Conservation (phyloP, 1,284 basidiomycete species). For the Austroboletus niveus region DNA sequence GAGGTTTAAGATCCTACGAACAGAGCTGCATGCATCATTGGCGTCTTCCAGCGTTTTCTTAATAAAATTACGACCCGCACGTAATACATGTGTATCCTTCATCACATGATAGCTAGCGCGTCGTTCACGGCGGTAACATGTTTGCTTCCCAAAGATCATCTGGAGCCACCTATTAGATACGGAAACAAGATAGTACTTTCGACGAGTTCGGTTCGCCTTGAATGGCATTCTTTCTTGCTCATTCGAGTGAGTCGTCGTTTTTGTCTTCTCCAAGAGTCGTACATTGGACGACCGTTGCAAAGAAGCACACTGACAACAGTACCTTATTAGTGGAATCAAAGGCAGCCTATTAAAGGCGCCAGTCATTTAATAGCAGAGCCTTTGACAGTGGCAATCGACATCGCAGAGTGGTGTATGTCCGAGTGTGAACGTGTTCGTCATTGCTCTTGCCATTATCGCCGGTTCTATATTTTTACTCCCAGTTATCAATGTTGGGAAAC, state of each 20-base stretch:
- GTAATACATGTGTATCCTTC: slow-evolving; percentile 86
- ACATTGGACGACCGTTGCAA: slow-evolving; percentile 87
- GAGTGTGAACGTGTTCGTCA: no score
- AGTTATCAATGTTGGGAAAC: no score
- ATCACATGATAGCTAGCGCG: slow-evolving; percentile 3
- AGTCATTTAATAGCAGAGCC: slow-evolving; percentile 51
- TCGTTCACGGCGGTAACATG: slow-evolving; percentile 24
- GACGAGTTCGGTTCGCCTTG: slow-evolving; percentile 73
- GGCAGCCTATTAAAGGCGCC: slow-evolving; percentile 50
- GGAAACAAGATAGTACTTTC: slow-evolving; percentile 41
- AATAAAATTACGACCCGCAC: slow-evolving; percentile 80
- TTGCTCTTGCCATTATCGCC: no score
- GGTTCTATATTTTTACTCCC: no score
- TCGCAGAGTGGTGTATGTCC: slow-evolving; percentile 3
- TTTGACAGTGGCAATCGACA: slow-evolving; percentile 28
- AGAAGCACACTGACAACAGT: slow-evolving; percentile 87
- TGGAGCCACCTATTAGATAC: slow-evolving; percentile 26
- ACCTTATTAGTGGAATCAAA: slow-evolving; percentile 71
- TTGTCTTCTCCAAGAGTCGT: slow-evolving; percentile 85
- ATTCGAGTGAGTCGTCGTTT: slow-evolving; percentile 73
- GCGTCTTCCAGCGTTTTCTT: slow-evolving; percentile 79
- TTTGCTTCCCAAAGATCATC: slow-evolving; percentile 95
- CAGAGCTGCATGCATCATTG: slow-evolving; percentile 59
- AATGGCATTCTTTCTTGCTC: slow-evolving; percentile 73
- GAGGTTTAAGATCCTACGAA: slow-evolving; percentile 34